A percentile compares a stretch with the other conserved stretches of the same genome.
Evolutionary conservation across 352 stramenopile genomes (phyloP).

Genomic region (Thalassiosira sp.): DNA sequence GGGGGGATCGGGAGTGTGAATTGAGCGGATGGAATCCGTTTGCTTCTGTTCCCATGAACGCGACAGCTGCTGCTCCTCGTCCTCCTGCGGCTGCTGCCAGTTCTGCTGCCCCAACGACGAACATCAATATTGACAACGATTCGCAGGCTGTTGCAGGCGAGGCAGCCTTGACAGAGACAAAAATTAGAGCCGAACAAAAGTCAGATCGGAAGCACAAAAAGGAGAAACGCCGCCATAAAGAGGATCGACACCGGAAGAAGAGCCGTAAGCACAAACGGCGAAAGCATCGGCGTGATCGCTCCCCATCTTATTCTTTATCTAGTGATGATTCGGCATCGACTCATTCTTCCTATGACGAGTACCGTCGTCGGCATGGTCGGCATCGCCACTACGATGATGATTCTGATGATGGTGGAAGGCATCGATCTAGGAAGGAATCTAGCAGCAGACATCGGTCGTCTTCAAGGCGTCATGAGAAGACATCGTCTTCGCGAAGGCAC

Average conservation of each 20-base stretch:
- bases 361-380: background rate
- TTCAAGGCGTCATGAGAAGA: slow-evolving; percentile 18
- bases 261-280: slow-evolving; percentile 7
- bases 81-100: background rate
- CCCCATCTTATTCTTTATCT: slow-evolving; percentile 17
- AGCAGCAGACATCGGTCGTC: background rate
- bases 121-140: background rate
- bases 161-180: background rate
- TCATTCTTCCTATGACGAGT: slow-evolving; percentile 7
- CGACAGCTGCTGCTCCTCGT: slow-evolving; percentile 4
- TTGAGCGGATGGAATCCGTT: slow-evolving; percentile 81
- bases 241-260: slow-evolving; percentile 9
- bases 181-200: background rate
- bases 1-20: slow-evolving; percentile 74
- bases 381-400: slow-evolving; percentile 7
- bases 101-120: no score
- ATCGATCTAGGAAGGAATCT: slow-evolving; percentile 5
- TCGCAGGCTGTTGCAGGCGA: background rate
- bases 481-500: slow-evolving; percentile 11
- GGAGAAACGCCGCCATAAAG: slow-evolving; percentile 7
- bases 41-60: slow-evolving; percentile 3
- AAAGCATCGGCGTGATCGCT: slow-evolving; percentile 9
- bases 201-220: slow-evolving; percentile 16
- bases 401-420: slow-evolving; percentile 2
- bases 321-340: slow-evolving; percentile 3